Conservation (phyloP, 1,284 basidiomycete species). For the Moesziomyces sp. region DNA sequence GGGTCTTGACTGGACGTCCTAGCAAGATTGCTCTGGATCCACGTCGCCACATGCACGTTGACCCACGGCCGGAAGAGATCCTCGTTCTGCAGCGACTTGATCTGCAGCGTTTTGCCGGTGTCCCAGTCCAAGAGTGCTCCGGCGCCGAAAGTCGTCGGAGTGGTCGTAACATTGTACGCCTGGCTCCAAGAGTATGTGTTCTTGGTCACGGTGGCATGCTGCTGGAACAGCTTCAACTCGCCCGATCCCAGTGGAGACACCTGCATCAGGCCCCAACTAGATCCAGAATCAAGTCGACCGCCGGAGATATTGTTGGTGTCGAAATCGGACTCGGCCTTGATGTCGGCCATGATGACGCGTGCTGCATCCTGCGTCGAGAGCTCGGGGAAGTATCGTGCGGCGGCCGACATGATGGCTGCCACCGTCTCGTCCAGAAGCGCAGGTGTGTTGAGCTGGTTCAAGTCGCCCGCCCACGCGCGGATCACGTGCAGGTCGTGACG, state of each 20-base stretch:
- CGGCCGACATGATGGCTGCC: conserved; percentile 59
- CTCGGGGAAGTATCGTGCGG: conserved; percentile 64
- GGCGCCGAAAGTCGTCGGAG: conserved; percentile 5
- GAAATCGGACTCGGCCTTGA: conserved; percentile 65
- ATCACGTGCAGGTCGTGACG: conserved; percentile 59
- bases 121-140: conserved; percentile 57
- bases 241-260: conserved; percentile 53
- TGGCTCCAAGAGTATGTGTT: conserved; percentile 56
- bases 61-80: conserved; percentile 64
- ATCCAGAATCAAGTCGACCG: conserved; percentile 58
- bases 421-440: conserved; percentile 58
- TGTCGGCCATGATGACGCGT: conserved; percentile 62
- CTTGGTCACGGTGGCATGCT: conserved; percentile 33
- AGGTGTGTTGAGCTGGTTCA: conserved; percentile 40
- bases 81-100: conserved; percentile 30
- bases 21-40: conserved; percentile 63
- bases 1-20: conserved; percentile 59
- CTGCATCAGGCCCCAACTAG: conserved; percentile 61
- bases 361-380: conserved; percentile 52
- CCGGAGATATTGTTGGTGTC: conserved; percentile 31
- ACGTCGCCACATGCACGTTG: conserved; percentile 64
- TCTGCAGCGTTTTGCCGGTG: conserved; percentile 46
- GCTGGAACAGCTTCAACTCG: conserved; percentile 55
- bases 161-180: conserved; percentile 29
- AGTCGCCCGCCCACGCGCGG: conserved; percentile 60